Evolutionary conservation across 495 filamentous ascomycete species (phyloP).

Genomic region (Aspergillus avenaceus): DNA sequence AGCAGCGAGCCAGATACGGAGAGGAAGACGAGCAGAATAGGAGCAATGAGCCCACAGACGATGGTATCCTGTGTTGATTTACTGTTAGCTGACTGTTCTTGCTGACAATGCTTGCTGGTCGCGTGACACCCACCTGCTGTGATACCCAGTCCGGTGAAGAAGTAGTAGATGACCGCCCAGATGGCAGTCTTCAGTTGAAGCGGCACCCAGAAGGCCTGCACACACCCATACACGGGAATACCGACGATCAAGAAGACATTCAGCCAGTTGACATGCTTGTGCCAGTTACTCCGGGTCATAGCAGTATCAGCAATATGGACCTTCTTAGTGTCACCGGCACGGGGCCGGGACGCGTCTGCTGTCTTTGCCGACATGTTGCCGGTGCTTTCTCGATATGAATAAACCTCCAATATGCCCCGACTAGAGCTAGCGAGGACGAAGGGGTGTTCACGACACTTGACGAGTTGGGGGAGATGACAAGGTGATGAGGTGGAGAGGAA

Average conservation of each 20-base stretch:
- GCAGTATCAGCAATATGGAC: conserved; percentile 57
- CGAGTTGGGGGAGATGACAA: not conserved
- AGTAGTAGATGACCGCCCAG: conserved; percentile 87
- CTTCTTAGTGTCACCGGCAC: conserved; percentile 47
- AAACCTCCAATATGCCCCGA: not conserved
- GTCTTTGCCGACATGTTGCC: conserved; percentile 10
- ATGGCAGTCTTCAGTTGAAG: conserved; percentile 69
- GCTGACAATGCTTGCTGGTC: no score
- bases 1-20: conserved; percentile 78
- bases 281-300: conserved; percentile 85
- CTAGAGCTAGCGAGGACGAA: not conserved
- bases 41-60: conserved; percentile 83
- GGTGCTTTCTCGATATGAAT: not conserved
- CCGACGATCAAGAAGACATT: conserved; percentile 84
- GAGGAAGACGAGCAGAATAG: conserved; percentile 71
- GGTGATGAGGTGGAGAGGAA: not conserved
- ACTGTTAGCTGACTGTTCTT: no score
- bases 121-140: conserved; percentile 60
- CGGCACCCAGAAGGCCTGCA: conserved; percentile 79
- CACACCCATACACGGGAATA: conserved; percentile 71
- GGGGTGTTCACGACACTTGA: not conserved
- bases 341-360: conserved; percentile 9
- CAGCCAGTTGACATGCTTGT: conserved; percentile 96
- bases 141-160: conserved; percentile 84
- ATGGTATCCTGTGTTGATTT: conserved; percentile 69